Evolutionary conservation across 305 asterid species (phyloP).

Genomic region (Fraxinus angustifolia): DNA sequence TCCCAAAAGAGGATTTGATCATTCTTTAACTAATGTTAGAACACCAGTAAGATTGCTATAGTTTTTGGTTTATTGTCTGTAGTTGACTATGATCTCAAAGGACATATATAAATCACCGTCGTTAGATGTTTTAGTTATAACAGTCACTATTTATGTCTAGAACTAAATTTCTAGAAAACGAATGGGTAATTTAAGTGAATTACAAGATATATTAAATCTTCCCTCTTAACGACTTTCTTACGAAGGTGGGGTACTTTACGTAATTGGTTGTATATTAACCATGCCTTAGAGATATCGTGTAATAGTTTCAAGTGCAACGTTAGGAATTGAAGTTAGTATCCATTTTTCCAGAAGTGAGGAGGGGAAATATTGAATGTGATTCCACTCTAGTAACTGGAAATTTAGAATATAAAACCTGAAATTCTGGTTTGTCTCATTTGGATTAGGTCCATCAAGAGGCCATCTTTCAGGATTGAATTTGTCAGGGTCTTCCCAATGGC

Average conservation of each 20-base stretch:
- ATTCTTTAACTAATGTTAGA: background rate
- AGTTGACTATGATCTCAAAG: background rate
- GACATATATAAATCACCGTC: background rate
- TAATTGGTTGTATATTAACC: background rate
- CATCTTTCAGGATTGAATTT: constrained; percentile 94
- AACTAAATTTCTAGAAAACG: background rate
- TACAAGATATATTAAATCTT: background rate
- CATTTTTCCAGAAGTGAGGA: background rate
- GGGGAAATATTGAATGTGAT: background rate
- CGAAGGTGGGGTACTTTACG: background rate
- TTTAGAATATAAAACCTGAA: constrained; percentile 56
- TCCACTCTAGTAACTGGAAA: background rate
- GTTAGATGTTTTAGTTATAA: background rate
- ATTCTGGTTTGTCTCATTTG: constrained; percentile 93
- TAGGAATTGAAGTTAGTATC: background rate
- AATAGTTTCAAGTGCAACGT: background rate
- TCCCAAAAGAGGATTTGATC: background rate
- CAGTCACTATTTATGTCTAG: background rate
- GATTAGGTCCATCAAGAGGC: constrained; percentile 95
- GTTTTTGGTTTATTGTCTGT: background rate
- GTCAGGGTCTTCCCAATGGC: constrained; percentile 81
- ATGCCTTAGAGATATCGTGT: background rate
- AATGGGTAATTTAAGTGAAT: background rate
- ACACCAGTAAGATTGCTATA: background rate
- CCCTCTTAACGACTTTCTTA: background rate